Base-by-base conservation (phyloP, 257 asterid genomes). In the Solanum bulbocastanum region DNA sequence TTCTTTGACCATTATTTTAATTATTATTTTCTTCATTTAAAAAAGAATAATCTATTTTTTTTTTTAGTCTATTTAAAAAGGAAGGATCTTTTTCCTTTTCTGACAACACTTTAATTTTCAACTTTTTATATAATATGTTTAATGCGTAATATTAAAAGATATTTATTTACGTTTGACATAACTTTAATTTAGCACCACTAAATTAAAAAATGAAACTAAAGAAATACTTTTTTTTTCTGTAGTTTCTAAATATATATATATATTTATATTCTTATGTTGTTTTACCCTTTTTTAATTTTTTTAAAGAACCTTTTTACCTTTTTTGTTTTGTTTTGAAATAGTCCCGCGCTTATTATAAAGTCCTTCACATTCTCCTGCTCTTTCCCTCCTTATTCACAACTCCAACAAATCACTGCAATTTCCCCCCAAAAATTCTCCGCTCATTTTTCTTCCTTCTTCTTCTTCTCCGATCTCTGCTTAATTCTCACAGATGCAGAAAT, bases 351-450 rank as follows among this genome's bases (percentile, higher is more conserved):
- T 82, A 10, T 18, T 82, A 32, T 82, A 32, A 30, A 10, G 40
- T 32, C 69, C 68, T 30, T 27, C 69, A 49, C 69, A 37, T 81
- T 81, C 69, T 16, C 30, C 25, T 27, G 20, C 32, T 0, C 60
- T 78, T 78, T 78, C 62, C 85, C 85, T 79, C 85, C 85, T 44
- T 79, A 79, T 79, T 79, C 25, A 25, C 1, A 25, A 25, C 85
- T 44, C 27, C 4, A 42, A 40, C n/a, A n/a, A 62, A 42, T 42
- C 22, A 42, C 58, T 16, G 3, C 69, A 81, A 37, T 81, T 49
- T 30, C 30, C 85, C 85, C 2, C 85, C 85, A 49, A 81, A 81
- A 33, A 30, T 8, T 78, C 16, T 5, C 46, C 85, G 0, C 40
- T 18, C 37, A 44, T 79, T 79, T 60, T 79, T 30, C 14, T 79